Evolutionary conservation across 257 asterid species (phyloP), one percentile per base, ranked within the genome.

Genomic region (Plectranthus barbatus): DNA sequence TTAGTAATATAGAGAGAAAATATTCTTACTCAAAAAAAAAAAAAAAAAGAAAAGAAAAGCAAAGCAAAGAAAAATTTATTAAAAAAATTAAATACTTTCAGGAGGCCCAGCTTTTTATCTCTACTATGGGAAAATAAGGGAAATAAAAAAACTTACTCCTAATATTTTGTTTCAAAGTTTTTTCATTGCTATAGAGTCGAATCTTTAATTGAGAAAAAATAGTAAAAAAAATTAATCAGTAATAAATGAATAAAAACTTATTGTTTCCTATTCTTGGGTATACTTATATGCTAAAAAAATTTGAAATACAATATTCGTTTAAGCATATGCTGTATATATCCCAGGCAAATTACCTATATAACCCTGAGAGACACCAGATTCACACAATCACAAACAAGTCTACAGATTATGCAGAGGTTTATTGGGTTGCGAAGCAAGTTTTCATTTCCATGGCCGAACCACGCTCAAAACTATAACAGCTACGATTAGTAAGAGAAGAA

Each of bases 361-460:
- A 26, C 31, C 31, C 31, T 26, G n/a, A n/a, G n/a, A n/a, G n/a
- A n/a, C n/a, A n/a, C n/a, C n/a, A n/a, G n/a, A n/a, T n/a, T n/a
- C n/a, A n/a, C n/a, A n/a, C n/a, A n/a, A n/a, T n/a, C n/a, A n/a
- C n/a, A n/a, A n/a, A n/a, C n/a, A n/a, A n/a, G n/a, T n/a, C n/a
- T n/a, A n/a, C n/a, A n/a, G n/a, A n/a, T n/a, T n/a, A n/a, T n/a
- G n/a, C n/a, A n/a, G n/a, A n/a, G n/a, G n/a, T n/a, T n/a, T n/a
- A n/a, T n/a, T n/a, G n/a, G 12, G 29, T 42, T 47, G 19, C 13
- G 9, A 79, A 67, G 83, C 79, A 20, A 83, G 79, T 6, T 68
- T 73, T 55, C 77, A 72, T 40, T 73, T 73, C 91, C 89, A 85
- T 13, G 89, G 94, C 49, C 52, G 67, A 72, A 81, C 41, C 50